These are phyloP conservation scores for Penicillium sp. DNA, from an alignment of 2,329 filamentous ascomycete genomes.

Conservation along the genomic window DNA sequence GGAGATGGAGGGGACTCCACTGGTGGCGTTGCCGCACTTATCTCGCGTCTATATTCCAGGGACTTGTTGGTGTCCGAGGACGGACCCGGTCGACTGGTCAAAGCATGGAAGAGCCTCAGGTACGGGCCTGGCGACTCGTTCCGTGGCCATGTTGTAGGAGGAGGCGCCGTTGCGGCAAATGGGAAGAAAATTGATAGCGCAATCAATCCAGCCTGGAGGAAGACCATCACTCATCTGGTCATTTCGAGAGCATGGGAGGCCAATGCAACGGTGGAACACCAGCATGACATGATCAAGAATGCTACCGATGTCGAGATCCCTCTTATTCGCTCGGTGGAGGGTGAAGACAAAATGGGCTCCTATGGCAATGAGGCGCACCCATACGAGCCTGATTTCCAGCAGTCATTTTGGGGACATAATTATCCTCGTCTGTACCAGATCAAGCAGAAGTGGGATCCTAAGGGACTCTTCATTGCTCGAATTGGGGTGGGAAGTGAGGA, in stretches of 20 bases:
- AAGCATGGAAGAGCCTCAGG: conserved; percentile 20
- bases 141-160: conserved; percentile 35
- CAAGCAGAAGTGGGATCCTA: conserved; percentile 36
- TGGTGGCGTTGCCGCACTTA: conserved; percentile 26
- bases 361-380: conserved; percentile 45
- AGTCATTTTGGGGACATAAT: conserved; percentile 43
- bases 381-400: conserved; percentile 43
- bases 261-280: conserved; percentile 27
- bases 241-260: conserved; percentile 28
- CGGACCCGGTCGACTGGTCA: conserved; percentile 11
- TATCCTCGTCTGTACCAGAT: conserved; percentile 31
- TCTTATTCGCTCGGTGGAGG: conserved; percentile 24
- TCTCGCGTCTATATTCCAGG: conserved; percentile 36
- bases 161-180: conserved; percentile 40
- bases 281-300: conserved; percentile 40
- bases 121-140: conserved; percentile 23
- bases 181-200: conserved; percentile 42
- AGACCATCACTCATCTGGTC: conserved; percentile 43
- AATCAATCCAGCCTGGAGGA: conserved; percentile 47
- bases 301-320: conserved; percentile 32
- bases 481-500: conserved; percentile 29
- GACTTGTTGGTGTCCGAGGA: conserved; percentile 30
- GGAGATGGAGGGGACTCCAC: conserved; percentile 24
- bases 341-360: conserved; percentile 27
- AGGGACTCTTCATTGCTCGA: conserved; percentile 29